Evolutionary conservation across 345 rosid genomes (phyloP), one percentile per base, ranked within the genome.

Genomic region (Sapria himalayana): DNA sequence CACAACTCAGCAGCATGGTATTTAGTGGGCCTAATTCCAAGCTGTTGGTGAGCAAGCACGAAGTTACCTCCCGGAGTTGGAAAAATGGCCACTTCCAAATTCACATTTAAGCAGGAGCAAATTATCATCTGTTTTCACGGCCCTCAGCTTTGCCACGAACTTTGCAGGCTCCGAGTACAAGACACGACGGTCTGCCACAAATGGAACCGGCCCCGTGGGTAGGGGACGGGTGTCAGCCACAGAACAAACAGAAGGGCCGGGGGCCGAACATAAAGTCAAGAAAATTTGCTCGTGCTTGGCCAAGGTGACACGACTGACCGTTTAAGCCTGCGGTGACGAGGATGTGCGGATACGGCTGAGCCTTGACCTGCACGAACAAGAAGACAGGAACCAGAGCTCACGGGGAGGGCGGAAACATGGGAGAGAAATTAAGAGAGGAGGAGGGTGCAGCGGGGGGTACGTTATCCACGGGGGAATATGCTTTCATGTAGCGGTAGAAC

Each of bases 381-480:
- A 35, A 16, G 25, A 35, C n/a, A 20, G 25, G 21, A n/a, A n/a
- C n/a, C n/a, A n/a, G n/a, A n/a, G n/a, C n/a, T n/a, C n/a, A n/a
- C n/a, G n/a, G n/a, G 39, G 45, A 52, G 21, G 17, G 5, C 18
- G 22, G 1, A 43, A 21, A 13, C 15, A 33, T 52, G 19, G 41
- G 16, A 21, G n/a, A 3, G 38, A 32, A 14, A n/a, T 25, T 11
- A 2, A n/a, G 19, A 22, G 9, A 12, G 43, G 22, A 32, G 19
- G 15, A 19, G 31, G 20, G 21, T 37, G 2, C 40, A 40, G 2
- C 7, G 33, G 8, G 21, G 41, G 73, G 62, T 46, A 75, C 96
- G 62, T 81, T 81, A 55, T 81, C 96, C 24, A 86, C 85, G 25
- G 97, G 97, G 13, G 97, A 81, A 58, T 86, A 86, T 17, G 97